Conservation (phyloP, 106 monocot genomes). For the Dioscorea dumetorum region DNA sequence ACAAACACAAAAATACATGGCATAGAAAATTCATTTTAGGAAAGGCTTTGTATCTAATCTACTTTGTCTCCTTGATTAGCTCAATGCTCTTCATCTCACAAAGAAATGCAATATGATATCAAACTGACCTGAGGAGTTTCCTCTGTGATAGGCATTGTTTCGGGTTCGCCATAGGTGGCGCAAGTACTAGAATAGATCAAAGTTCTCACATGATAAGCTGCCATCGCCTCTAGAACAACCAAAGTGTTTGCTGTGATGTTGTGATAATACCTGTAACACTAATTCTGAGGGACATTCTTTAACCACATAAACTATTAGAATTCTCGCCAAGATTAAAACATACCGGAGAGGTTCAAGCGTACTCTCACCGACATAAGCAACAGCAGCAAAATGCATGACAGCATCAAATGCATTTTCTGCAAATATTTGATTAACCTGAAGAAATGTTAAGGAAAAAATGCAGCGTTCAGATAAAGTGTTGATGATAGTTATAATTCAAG, state of each 20-base stretch:
- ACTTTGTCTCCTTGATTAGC: no score
- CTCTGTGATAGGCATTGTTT: slow-evolving; percentile 17
- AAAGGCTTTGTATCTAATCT: no score
- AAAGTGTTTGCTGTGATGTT: slow-evolving; percentile 15
- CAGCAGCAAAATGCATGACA: slow-evolving; percentile 52
- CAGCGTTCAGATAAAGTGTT: not conserved
- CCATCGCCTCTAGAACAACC: slow-evolving; percentile 15
- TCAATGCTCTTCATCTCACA: no score
- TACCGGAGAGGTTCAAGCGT: slow-evolving; percentile 55
- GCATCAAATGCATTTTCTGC: slow-evolving; percentile 51
- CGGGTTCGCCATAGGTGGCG: slow-evolving; percentile 14
- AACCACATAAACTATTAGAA: no score
- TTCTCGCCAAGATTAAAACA: slow-evolving; percentile 14
- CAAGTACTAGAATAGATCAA: slow-evolving; percentile 15
- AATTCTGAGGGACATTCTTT: no score
- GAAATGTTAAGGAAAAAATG: slow-evolving; percentile 22
- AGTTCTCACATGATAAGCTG: slow-evolving; percentile 8
- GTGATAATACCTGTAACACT: slow-evolving; percentile 9
- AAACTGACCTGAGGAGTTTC: slow-evolving; percentile 13
- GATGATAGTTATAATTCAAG: not conserved
- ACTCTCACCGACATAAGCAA: slow-evolving; percentile 49
- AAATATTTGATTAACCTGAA: slow-evolving; percentile 43
- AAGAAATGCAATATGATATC: no score
- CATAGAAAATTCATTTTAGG: not conserved
- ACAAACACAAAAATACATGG: no score